Base-by-base conservation (phyloP, 2,329 filamentous ascomycete genomes). In the Penicillium sp. region DNA sequence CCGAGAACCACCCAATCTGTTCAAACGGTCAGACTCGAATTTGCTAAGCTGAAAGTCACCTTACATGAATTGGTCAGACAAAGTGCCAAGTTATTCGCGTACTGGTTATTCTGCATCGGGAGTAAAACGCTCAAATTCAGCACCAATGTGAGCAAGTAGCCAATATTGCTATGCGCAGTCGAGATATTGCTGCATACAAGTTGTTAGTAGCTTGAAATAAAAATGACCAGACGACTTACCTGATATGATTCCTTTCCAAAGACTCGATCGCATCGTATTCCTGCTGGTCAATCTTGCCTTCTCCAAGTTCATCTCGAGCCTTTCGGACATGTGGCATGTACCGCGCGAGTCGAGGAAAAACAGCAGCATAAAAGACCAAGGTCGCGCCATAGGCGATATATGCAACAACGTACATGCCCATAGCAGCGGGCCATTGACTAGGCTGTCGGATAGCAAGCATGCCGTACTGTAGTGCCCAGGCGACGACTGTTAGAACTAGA, bases 101-200 rank as follows among this genome's bases (percentile, higher is more conserved):
- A 77, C 16, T 60, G 59, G 44, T 74, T 72, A 10, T 65, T 67
- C 45, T 76, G 67, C 11, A 78, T 62, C 3, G 75, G 75, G 19
- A 78, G 60, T 11, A 78, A 58, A 7, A 78, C 71, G 51, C 74
- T 75, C 21, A 78, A 62, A 44, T 76, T 76, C 37, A 78, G 66
- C 1, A 72, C 69, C 13, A 77, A 62, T 1, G 74, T 76, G 11
- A 76, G 56, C 22, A 78, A 57, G 54, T 78, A 78, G 27, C 76
- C 75, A 24, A 77, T 77, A 52, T 77, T 78, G 31, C 74, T 76
- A 55, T 78, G 75, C 1, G 75, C 75, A n/a, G 74, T 77, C 3
- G 74, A 77, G 8, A 76, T 69, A 52, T 73, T 76, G 60, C 75
- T 73, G 44, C 6, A 43, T 10, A 24, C 3, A 22, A 4, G 33